phyloP scores from a whole-genome alignment of 441 rosid species.

The Aquilaria agallochum region DNA sequence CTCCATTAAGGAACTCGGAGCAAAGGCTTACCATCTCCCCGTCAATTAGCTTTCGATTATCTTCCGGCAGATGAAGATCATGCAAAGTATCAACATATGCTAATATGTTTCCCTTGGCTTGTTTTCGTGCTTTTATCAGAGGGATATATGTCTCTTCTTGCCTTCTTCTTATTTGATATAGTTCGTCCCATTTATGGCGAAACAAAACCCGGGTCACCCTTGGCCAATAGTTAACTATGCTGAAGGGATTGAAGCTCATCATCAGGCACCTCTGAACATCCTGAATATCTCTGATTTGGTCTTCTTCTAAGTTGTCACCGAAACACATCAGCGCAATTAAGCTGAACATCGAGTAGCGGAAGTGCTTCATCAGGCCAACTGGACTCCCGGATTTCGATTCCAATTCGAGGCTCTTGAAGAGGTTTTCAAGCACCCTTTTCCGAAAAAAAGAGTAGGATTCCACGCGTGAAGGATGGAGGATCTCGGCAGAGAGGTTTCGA shows the following conservation, averaged over 20 bases:
- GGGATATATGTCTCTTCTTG: not conserved
- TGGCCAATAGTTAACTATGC: no score
- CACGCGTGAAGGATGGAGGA: slow-evolving; percentile 10
- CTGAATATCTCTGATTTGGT: slow-evolving; percentile 24
- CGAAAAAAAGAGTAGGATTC: slow-evolving; percentile 19
- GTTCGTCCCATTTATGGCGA: not conserved
- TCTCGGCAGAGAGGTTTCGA: slow-evolving; percentile 17
- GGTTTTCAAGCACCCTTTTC: slow-evolving; percentile 24
- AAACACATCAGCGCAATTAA: slow-evolving; percentile 33
- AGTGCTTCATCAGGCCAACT: slow-evolving; percentile 17
- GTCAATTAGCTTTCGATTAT: slow-evolving; percentile 25
- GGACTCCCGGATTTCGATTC: slow-evolving; percentile 5
- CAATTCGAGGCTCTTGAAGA: slow-evolving; percentile 14
- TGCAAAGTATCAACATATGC: slow-evolving; percentile 9
- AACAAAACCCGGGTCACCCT: no score
- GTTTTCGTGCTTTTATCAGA: slow-evolving; percentile 1
- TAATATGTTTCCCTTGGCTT: not conserved
- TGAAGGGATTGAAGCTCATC: not conserved
- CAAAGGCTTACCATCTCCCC: slow-evolving; percentile 26
- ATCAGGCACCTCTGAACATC: slow-evolving; percentile 9
- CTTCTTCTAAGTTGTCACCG: slow-evolving; percentile 29
- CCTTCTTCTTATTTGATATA: not conserved
- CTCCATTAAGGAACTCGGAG: slow-evolving; percentile 32
- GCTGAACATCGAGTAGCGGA: slow-evolving; percentile 31
- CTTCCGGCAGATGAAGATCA: slow-evolving; percentile 1